These are phyloP conservation scores for Vigna nakashimae DNA, from an alignment of 306 rosid species.

Conservation along the genomic window DNA sequence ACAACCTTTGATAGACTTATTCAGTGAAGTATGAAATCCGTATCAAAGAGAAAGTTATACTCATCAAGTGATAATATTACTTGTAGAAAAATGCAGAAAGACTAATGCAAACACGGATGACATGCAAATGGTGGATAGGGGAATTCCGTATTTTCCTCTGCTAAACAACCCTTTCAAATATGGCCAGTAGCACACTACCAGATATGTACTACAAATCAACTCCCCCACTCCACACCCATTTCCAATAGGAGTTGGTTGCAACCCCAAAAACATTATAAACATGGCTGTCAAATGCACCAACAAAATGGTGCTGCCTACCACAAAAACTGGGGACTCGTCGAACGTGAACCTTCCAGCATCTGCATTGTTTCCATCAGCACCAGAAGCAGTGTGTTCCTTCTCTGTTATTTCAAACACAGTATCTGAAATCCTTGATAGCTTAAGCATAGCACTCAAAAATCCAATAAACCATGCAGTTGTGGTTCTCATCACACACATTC, in stretches of 20 bases:
- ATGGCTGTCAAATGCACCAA: slow-evolving; percentile 56
- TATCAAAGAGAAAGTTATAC: too few species aligned
- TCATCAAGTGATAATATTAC: neutral
- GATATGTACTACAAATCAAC: slow-evolving; percentile 42
- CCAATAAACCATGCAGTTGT: slow-evolving; percentile 59
- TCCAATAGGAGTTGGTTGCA: slow-evolving; percentile 24
- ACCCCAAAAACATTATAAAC: slow-evolving; percentile 40
- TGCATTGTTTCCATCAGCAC: neutral
- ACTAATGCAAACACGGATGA: slow-evolving; percentile 49
- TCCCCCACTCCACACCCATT: slow-evolving; percentile 62
- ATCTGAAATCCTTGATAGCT: slow-evolving; percentile 62
- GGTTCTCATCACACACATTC: slow-evolving; percentile 62
- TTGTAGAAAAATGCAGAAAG: slow-evolving; percentile 50
- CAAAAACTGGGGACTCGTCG: slow-evolving; percentile 62
- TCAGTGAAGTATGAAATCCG: too few species aligned
- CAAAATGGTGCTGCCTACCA: slow-evolving; percentile 67
- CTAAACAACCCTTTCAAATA: slow-evolving; percentile 65
- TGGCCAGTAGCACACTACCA: slow-evolving; percentile 62
- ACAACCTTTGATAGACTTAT: too few species aligned
- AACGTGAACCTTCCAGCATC: slow-evolving; percentile 61
- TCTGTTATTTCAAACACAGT: slow-evolving; percentile 69
- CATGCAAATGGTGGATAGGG: slow-evolving; percentile 57
- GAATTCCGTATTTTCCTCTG: slow-evolving; percentile 70
- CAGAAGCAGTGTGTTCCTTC: slow-evolving; percentile 52
- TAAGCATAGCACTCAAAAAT: slow-evolving; percentile 49